Evolutionary conservation across 179 eudicot species (phyloP).

Genomic region (Drosera spatulata): DNA sequence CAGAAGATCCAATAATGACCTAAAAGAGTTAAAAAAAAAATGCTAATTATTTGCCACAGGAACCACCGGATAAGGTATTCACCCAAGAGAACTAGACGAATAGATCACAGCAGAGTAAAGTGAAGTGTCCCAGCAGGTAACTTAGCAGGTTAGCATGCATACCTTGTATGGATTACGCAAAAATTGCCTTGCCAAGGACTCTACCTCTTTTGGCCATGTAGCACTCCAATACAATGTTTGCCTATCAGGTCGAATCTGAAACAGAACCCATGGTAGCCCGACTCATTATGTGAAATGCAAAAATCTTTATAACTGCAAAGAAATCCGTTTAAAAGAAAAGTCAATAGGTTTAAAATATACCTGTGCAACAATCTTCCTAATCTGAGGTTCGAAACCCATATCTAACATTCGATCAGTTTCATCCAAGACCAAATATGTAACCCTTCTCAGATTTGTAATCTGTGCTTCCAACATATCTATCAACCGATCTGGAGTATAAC

Average conservation of each 20-base stretch:
- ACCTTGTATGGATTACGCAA: slow-evolving; percentile 76
- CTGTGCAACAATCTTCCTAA: slow-evolving; percentile 71
- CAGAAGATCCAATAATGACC: slow-evolving; percentile 80
- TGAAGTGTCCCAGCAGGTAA: too few species aligned
- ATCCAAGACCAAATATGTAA: slow-evolving; percentile 79
- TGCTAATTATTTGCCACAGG: too few species aligned
- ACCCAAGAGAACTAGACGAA: too few species aligned
- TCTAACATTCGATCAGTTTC: slow-evolving; percentile 95
- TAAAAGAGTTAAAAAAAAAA: slow-evolving; percentile 10
- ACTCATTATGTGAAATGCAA: neutral
- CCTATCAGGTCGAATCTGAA: slow-evolving; percentile 85
- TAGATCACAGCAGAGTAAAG: too few species aligned
- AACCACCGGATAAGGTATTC: too few species aligned
- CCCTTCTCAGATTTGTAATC: slow-evolving; percentile 72
- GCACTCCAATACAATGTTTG: slow-evolving; percentile 92
- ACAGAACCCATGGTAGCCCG: neutral
- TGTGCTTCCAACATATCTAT: slow-evolving; percentile 88
- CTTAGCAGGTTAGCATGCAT: neutral
- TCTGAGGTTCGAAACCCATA: slow-evolving; percentile 95
- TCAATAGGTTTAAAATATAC: slow-evolving; percentile 19
- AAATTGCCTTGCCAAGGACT: slow-evolving; percentile 57
- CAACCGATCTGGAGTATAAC: slow-evolving; percentile 66
- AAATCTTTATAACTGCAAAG: neutral
- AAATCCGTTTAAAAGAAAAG: too few species aligned
- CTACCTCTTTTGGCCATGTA: slow-evolving; percentile 95